Percentiles rank a stretch among this genome's conserved stretches.
Conservation (phyloP, 2,329 filamentous ascomycete species). For the Xylogone sp. region DNA sequence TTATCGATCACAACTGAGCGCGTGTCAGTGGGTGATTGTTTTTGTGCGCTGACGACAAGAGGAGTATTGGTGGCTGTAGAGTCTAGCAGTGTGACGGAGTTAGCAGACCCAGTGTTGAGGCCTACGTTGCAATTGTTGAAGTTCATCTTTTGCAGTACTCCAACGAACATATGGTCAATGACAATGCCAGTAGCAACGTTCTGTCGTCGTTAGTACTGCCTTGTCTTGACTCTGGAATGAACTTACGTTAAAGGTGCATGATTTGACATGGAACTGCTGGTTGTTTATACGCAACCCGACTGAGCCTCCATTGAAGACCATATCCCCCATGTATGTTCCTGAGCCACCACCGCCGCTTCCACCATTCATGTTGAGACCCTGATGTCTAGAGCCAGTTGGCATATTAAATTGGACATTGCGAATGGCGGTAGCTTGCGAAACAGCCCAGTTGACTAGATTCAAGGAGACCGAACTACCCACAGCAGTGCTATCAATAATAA, state of each 20-base stretch:
- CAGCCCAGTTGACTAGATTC: slow-evolving; percentile 35
- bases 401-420: slow-evolving; percentile 59
- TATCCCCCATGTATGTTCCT: slow-evolving; percentile 42
- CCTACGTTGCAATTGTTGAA: slow-evolving; percentile 51
- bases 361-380: too few species aligned
- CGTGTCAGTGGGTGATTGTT: too few species aligned
- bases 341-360: too few species aligned
- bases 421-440: slow-evolving; percentile 52
- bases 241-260: too few species aligned
- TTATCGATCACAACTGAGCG: too few species aligned
- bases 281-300: slow-evolving; percentile 58
- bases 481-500: too few species aligned
- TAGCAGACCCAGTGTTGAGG: slow-evolving; percentile 47
- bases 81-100: slow-evolving; percentile 55
- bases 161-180: too few species aligned
- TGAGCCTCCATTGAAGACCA: slow-evolving; percentile 57
- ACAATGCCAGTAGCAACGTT: too few species aligned
- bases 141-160: slow-evolving; percentile 8
- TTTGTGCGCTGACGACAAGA: slow-evolving; percentile 25
- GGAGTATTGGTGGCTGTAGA: slow-evolving; percentile 45
- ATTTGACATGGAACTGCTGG: slow-evolving; percentile 50
- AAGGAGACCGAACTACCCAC: too few species aligned
- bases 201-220: too few species aligned
- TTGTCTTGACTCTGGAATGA: too few species aligned
- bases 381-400: slow-evolving; percentile 12